A percentile compares a stretch with the other conserved stretches of the same genome.
phyloP scores from a whole-genome alignment of 352 stramenopile genomes.

The Elongisporangium undulatum region DNA sequence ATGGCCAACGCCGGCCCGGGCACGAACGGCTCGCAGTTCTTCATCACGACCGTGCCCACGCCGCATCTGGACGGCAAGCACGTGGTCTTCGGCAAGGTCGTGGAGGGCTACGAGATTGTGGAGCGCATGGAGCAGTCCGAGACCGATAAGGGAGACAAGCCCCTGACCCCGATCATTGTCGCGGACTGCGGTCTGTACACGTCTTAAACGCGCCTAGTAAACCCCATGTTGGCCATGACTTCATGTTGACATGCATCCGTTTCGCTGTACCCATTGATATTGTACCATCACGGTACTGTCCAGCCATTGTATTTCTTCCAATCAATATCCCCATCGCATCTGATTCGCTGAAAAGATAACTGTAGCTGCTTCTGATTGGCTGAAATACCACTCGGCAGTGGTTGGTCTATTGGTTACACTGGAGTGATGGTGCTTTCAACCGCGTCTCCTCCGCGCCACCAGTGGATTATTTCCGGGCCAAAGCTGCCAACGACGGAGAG shows the following conservation, averaged over 20 bases:
- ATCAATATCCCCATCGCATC: slow-evolving; percentile 2
- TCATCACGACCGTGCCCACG: slow-evolving; percentile 93
- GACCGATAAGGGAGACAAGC: slow-evolving; percentile 91
- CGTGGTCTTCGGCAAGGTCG: slow-evolving; percentile 95
- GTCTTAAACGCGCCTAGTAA: slow-evolving; percentile 14
- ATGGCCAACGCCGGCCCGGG: slow-evolving; percentile 96
- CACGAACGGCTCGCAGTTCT: slow-evolving; percentile 98
- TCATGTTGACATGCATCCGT: slow-evolving; percentile 5
- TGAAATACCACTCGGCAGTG: slow-evolving; percentile 6
- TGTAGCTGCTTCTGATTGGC: slow-evolving; percentile 18
- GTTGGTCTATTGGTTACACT: slow-evolving; percentile 28
- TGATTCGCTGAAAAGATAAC: slow-evolving; percentile 4
- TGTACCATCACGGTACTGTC: slow-evolving; percentile 15
- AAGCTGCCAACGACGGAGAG: background rate
- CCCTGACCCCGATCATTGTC: slow-evolving; percentile 90
- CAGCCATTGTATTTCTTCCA: slow-evolving; percentile 11
- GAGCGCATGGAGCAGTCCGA: slow-evolving; percentile 90
- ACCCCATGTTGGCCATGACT: background rate
- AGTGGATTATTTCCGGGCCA: slow-evolving; percentile 22
- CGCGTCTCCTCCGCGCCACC: slow-evolving; percentile 8
- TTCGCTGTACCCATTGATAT: slow-evolving; percentile 6
- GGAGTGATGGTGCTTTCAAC: slow-evolving; percentile 3
- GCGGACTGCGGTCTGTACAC: slow-evolving; percentile 93
- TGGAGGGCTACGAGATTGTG: slow-evolving; percentile 90
- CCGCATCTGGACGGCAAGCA: slow-evolving; percentile 98